Conservation (phyloP, 169 alveolate species). For the Plasmodium blacklocki region DNA sequence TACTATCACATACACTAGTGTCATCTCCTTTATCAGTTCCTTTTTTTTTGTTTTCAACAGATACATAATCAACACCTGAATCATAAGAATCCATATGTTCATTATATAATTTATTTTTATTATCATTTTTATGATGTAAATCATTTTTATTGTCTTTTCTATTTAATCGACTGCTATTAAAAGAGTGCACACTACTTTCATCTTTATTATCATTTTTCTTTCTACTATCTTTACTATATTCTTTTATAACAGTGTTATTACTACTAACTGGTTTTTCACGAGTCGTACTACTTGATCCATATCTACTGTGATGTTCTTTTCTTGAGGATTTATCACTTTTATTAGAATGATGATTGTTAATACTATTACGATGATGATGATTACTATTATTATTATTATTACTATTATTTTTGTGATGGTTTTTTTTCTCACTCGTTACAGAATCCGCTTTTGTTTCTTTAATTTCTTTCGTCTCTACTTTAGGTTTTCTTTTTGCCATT, state of each 20-base stretch:
- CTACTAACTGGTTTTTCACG: not conserved
- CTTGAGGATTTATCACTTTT: slow-evolving; percentile 2
- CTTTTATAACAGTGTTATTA: not conserved
- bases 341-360: slow-evolving; percentile 5
- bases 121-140: not conserved
- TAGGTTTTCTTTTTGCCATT: slow-evolving; percentile 68
- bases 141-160: slow-evolving; percentile 11
- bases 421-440: slow-evolving; percentile 9
- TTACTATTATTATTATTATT: not conserved
- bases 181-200: not conserved
- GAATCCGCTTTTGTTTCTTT: not conserved
- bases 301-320: slow-evolving; percentile 5
- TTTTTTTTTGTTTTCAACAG: not conserved
- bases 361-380: too few relatives aligned
- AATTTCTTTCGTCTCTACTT: slow-evolving; percentile 20
- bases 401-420: not conserved
- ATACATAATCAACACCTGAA: not conserved
- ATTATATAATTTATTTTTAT: not conserved
- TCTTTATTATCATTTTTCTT: slow-evolving; percentile 31
- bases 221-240: slow-evolving; percentile 9
- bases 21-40: slow-evolving; percentile 2
- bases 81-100: not conserved
- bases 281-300: not conserved
- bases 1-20: not conserved
- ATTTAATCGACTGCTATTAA: not conserved